Conservation (phyloP, 148 eudicot species). For the Oxyria digyna region DNA sequence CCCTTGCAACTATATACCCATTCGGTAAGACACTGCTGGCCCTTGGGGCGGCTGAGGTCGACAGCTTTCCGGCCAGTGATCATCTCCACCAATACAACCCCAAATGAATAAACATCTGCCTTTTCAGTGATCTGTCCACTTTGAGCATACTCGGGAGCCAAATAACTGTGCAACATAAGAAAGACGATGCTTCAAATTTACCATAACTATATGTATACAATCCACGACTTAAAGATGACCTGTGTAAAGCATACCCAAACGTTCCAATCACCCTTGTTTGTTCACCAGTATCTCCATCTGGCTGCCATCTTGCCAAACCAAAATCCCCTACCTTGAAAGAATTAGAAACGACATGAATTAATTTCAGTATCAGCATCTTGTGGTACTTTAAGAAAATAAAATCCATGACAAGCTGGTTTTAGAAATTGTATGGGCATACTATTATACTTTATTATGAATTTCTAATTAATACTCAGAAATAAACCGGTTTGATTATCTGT, state of each 20-base stretch:
- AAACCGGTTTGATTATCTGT: neutral
- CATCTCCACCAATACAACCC: conserved; percentile 61
- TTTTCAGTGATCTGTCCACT: conserved; percentile 77
- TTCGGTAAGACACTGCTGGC: conserved; percentile 72
- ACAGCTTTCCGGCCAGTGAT: conserved; percentile 68
- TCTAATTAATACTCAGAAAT: neutral
- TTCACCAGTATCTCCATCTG: conserved; percentile 66
- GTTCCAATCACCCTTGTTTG: conserved; percentile 73
- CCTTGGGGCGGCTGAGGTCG: conserved; percentile 57
- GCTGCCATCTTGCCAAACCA: conserved; percentile 75
- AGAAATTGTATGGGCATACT: too few relatives aligned
- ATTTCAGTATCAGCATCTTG: neutral
- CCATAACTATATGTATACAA: neutral
- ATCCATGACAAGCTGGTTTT: neutral
- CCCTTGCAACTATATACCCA: conserved; percentile 42
- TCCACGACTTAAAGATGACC: neutral
- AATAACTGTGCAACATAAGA: conserved; percentile 28
- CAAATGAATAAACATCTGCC: conserved; percentile 70
- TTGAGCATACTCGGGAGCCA: conserved; percentile 77
- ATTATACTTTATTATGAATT: neutral
- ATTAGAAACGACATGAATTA: neutral
- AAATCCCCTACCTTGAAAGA: conserved; percentile 55
- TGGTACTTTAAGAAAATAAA: neutral
- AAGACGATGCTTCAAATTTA: neutral
- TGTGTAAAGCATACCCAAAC: conserved; percentile 40